Base-by-base conservation (phyloP, 495 filamentous ascomycete genomes). In the Rhizodiscina lignyota region DNA sequence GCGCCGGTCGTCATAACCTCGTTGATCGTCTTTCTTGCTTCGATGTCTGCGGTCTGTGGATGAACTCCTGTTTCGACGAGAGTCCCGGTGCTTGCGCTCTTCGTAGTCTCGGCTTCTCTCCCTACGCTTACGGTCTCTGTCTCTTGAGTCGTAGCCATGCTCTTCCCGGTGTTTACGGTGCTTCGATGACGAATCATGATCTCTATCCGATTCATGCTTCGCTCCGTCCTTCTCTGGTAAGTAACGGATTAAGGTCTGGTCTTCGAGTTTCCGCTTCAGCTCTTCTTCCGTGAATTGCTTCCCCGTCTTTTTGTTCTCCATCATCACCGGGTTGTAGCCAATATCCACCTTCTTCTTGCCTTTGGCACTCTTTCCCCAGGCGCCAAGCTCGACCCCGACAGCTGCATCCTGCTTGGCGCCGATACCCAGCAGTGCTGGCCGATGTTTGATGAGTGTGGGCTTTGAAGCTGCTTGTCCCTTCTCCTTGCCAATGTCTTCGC, bases 351-450 rank as follows among this genome's bases (percentile, higher is more conserved):
- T 68, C 37, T 60, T 58, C 4, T 64, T 63, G 43, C 65, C 63
- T 58, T 73, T 79, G 21, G 70, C 68, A 4, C 66, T 66, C 50
- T 76, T 79, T 1, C 73, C 78, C 74, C 79, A 83, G 0, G 72
- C 71, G 2, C 80, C 80, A 11, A 79, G 48, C 43, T 93, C 85
- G 28, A 77, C 70, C 28, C 79, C 80, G 10, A 72, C 74, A 15
- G 79, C 78, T 3, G 65, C 60, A 34, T 79, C 71, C 47, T 77
- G 36, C 43, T 81, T 83, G 6, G 80, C 81, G 2, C 89, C 89
- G 21, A 99, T 75, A 0, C 91, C 89, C 19, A 94, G 59, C 27
- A 89, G 64, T 16, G 83, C 83, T 17, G 83, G 79, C 17, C 84
- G 66, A 21, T 73, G 67, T 50, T 79, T 65, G 2, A 72, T 61